These are phyloP conservation scores for Globisporangium spinosum DNA, from an alignment of 352 stramenopile species.

Conservation along the genomic window DNA sequence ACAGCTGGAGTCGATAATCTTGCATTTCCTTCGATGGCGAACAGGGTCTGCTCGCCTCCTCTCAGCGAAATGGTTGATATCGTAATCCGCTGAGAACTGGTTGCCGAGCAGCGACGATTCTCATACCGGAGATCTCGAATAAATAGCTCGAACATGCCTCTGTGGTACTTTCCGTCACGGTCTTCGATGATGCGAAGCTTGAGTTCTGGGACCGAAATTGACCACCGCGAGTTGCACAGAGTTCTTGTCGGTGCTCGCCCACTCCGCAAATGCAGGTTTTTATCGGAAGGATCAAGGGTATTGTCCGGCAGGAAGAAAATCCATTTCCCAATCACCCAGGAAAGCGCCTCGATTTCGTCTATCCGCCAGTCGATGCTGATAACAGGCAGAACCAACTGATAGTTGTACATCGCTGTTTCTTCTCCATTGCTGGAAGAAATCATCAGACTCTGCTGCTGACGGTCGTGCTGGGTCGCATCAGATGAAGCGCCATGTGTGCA, in stretches of 20 bases:
- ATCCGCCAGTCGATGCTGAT: constrained; percentile 50
- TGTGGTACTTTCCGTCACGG: constrained; percentile 6
- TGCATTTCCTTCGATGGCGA: constrained; percentile 35
- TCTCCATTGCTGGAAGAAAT: constrained; percentile 14
- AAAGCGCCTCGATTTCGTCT: constrained; percentile 56
- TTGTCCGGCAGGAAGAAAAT: constrained; percentile 64
- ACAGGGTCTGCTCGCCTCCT: constrained; percentile 32
- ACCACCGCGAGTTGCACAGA: constrained; percentile 31
- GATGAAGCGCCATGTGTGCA: constrained; percentile 30
- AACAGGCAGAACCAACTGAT: constrained; percentile 42
- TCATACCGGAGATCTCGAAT: constrained; percentile 34
- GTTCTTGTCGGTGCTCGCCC: constrained; percentile 23
- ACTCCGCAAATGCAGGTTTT: constrained; percentile 28
- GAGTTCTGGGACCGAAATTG: constrained; percentile 28
- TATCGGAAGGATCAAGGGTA: constrained; percentile 17
- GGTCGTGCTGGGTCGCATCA: constrained; percentile 12
- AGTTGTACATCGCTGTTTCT: constrained; percentile 71
- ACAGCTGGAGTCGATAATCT: constrained; percentile 41
- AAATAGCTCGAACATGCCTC: constrained; percentile 24
- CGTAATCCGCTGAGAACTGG: constrained; percentile 24
- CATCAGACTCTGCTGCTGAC: constrained; percentile 23
- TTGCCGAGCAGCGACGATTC: constrained; percentile 35
- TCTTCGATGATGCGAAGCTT: constrained; percentile 30
- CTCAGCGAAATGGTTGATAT: constrained; percentile 23
- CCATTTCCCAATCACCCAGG: constrained; percentile 76